A percentile compares a stretch with the other conserved stretches of the same genome.
phyloP scores from a whole-genome alignment of 1,284 basidiomycete species.

The Cystobasidium sp. region DNA sequence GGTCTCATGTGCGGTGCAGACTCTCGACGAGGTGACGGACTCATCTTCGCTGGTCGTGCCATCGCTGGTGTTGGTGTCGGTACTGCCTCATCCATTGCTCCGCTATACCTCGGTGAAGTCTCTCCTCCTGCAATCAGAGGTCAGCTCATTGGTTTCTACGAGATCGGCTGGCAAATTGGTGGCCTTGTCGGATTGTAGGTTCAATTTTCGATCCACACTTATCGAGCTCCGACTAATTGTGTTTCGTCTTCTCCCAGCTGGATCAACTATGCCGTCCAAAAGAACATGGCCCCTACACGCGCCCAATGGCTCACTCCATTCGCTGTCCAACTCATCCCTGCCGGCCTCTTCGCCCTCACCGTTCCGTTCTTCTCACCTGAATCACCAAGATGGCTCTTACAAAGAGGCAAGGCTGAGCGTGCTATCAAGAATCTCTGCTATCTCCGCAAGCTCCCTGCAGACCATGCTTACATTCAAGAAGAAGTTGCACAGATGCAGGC shows the following conservation, averaged over 20 bases:
- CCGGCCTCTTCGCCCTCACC: constrained; percentile 44
- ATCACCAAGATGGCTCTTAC: constrained; percentile 53
- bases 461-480: constrained; percentile 47
- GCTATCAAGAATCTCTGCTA: constrained; percentile 29
- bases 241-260: too few relatives aligned
- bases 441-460: constrained; percentile 50
- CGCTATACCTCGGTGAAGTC: constrained; percentile 63
- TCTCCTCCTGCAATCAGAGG: constrained; percentile 65
- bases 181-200: constrained; percentile 60
- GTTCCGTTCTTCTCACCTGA: constrained; percentile 45
- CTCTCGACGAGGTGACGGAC: constrained; percentile 63
- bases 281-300: constrained; percentile 56
- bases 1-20: constrained; percentile 65
- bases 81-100: constrained; percentile 73
- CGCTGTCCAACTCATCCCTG: constrained; percentile 54
- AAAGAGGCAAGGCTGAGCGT: constrained; percentile 38
- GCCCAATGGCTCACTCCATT: constrained; percentile 55
- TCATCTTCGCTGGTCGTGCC: constrained; percentile 74
- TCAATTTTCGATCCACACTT: too few relatives aligned
- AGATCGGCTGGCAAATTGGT: constrained; percentile 59
- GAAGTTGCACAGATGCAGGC: constrained; percentile 37
- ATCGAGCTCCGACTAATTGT: too few relatives aligned
- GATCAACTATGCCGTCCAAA: constrained; percentile 42
- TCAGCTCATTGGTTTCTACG: constrained; percentile 62
- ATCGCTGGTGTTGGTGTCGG: constrained; percentile 77